phyloP scores from a whole-genome alignment of 352 stramenopile species.

The Phytopythium mirpurense region DNA sequence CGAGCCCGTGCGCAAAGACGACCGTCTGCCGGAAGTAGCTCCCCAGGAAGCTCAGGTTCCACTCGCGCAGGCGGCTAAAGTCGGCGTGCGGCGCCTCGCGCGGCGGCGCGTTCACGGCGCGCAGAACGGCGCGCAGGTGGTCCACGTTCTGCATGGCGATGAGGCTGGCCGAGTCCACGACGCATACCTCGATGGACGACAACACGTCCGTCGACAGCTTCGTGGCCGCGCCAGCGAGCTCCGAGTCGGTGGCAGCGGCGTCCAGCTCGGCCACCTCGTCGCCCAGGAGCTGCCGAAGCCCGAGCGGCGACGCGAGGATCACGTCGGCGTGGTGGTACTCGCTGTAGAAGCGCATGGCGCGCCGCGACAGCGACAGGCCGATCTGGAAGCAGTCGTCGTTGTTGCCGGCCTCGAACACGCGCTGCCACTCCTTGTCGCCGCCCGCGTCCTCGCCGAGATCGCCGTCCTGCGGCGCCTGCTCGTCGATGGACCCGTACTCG shows the following conservation, averaged over 20 bases:
- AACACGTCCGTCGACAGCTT: slow-evolving; percentile 68
- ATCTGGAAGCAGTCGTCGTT: slow-evolving; percentile 83
- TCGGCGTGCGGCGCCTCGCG: slow-evolving; percentile 69
- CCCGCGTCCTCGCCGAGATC: slow-evolving; percentile 12
- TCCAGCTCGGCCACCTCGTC: slow-evolving; percentile 55
- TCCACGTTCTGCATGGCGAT: slow-evolving; percentile 83
- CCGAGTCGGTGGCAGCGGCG: slow-evolving; percentile 5
- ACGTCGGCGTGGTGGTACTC: slow-evolving; percentile 73
- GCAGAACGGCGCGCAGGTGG: slow-evolving; percentile 58
- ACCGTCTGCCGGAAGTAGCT: slow-evolving; percentile 74
- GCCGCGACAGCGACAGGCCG: slow-evolving; percentile 62
- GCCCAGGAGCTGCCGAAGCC: slow-evolving; percentile 61
- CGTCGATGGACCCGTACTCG: slow-evolving; percentile 47
- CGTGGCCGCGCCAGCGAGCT: slow-evolving; percentile 12
- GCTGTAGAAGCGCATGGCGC: slow-evolving; percentile 69
- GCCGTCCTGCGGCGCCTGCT: slow-evolving; percentile 8
- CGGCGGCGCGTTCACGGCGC: slow-evolving; percentile 54
- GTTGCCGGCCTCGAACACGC: slow-evolving; percentile 65
- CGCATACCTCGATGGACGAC: slow-evolving; percentile 74
- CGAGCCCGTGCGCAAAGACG: slow-evolving; percentile 54
- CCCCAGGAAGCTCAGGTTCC: slow-evolving; percentile 63
- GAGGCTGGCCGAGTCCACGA: slow-evolving; percentile 75
- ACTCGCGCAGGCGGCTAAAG: slow-evolving; percentile 68
- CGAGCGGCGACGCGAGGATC: slow-evolving; percentile 68
- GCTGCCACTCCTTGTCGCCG: slow-evolving; percentile 59